A percentile compares a stretch with the other conserved stretches of the same genome.
Conservation (phyloP, 768 basidiomycete species). For the Lyophyllum semitale region DNA sequence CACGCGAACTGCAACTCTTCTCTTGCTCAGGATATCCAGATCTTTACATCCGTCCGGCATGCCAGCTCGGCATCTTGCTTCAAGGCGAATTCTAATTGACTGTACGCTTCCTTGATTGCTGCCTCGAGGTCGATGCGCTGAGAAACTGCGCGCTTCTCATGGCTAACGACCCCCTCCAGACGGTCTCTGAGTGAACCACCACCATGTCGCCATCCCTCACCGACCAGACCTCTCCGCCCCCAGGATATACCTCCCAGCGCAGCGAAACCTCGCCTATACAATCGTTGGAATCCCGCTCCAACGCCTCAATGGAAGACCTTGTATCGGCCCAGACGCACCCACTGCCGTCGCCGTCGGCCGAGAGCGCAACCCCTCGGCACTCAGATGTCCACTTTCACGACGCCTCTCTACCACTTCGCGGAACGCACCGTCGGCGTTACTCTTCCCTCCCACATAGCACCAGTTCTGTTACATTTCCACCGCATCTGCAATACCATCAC, state of each 20-base stretch:
- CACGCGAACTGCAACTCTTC: neutral
- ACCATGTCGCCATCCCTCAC: conserved; percentile 1
- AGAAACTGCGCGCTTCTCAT: neutral
- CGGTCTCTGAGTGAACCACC: neutral
- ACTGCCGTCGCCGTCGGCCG: neutral
- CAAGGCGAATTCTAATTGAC: neutral
- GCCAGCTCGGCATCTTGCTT: neutral
- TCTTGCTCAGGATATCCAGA: neutral
- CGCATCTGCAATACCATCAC: conserved; percentile 11
- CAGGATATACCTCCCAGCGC: conserved; percentile 3
- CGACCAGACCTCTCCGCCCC: conserved; percentile 1
- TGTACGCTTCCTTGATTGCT: neutral
- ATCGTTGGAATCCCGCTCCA: neutral
- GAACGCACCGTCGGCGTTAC: conserved; percentile 1
- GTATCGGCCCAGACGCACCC: conserved; percentile 7
- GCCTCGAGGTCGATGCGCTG: neutral
- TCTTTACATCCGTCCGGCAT: neutral
- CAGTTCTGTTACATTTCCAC: conserved; percentile 3
- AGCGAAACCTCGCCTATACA: conserved; percentile 2
- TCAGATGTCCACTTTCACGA: conserved; percentile 2
- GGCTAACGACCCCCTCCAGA: neutral
- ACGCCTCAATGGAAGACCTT: neutral
- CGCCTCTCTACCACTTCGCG: neutral
- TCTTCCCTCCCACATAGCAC: conserved; percentile 7
- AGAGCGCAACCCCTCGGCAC: neutral